Evolutionary conservation across 441 rosid species (phyloP).

Genomic region (Croton laevigatus): DNA sequence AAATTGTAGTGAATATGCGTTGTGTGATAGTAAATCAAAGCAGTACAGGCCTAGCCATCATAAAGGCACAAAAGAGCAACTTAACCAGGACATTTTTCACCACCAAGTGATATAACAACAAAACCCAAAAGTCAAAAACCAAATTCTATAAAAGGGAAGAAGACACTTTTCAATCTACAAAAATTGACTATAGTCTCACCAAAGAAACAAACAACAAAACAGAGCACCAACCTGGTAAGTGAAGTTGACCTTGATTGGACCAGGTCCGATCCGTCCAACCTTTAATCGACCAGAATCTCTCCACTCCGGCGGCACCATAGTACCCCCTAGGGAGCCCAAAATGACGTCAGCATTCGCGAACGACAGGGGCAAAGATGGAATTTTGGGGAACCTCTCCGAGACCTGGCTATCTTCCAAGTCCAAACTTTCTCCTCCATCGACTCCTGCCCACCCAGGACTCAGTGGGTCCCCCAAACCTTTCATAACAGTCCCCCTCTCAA

Average conservation of each 20-base stretch:
- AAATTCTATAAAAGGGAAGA: neutral
- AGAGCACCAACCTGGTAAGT: slow-evolving; percentile 61
- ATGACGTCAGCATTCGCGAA: slow-evolving; percentile 61
- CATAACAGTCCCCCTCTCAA: slow-evolving; percentile 96
- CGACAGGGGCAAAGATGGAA: slow-evolving; percentile 83
- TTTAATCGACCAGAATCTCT: slow-evolving; percentile 33
- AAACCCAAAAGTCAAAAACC: neutral
- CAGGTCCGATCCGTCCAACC: slow-evolving; percentile 64
- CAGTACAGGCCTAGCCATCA: neutral
- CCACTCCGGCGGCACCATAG: slow-evolving; percentile 59
- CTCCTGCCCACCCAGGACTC: slow-evolving; percentile 89
- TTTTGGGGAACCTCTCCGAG: slow-evolving; percentile 56
- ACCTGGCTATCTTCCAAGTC: slow-evolving; percentile 55
- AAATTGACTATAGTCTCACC: neutral
- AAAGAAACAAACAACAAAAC: slow-evolving; percentile 14
- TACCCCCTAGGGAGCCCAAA: slow-evolving; percentile 61
- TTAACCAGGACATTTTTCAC: neutral
- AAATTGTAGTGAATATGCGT: too few species aligned
- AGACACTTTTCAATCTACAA: slow-evolving; percentile 6
- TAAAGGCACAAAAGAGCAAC: neutral
- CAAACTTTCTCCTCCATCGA: slow-evolving; percentile 66
- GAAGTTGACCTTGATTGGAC: slow-evolving; percentile 61
- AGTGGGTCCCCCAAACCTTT: slow-evolving; percentile 91
- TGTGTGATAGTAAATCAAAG: neutral
- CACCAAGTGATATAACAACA: neutral